Conservation (phyloP, 2,329 filamentous ascomycete species). For the Leptoxyphium fumago region DNA sequence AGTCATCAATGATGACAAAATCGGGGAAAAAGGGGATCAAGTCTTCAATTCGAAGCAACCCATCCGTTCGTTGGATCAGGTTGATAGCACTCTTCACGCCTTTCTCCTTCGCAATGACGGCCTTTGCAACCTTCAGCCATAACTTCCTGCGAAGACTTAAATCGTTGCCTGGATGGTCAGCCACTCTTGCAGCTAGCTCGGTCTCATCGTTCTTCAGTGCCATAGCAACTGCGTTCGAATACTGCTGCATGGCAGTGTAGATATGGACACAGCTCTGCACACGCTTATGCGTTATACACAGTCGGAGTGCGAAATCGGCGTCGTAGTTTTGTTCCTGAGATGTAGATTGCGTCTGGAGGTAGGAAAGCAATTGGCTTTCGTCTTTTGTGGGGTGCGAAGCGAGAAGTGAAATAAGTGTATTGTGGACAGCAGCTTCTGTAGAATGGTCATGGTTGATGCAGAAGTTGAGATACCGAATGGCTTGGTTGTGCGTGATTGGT, state of each 20-base stretch:
- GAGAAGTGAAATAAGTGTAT: slow-evolving; percentile 91
- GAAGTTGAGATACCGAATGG: slow-evolving; percentile 82
- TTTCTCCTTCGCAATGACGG: slow-evolving; percentile 73
- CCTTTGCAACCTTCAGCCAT: slow-evolving; percentile 89
- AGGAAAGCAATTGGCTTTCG: slow-evolving; percentile 71
- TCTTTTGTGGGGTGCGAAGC: slow-evolving; percentile 72
- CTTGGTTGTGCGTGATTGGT: slow-evolving; percentile 62
- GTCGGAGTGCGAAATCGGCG: slow-evolving; percentile 83
- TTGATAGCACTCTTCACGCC: slow-evolving; percentile 81
- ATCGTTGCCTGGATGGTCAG: slow-evolving; percentile 61
- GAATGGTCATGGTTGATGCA: slow-evolving; percentile 77
- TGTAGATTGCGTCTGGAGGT: slow-evolving; percentile 72
- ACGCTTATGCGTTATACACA: slow-evolving; percentile 88
- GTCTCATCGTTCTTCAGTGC: slow-evolving; percentile 81
- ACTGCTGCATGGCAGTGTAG: slow-evolving; percentile 92
- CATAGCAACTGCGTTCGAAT: slow-evolving; percentile 81
- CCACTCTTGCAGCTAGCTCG: slow-evolving; percentile 77
- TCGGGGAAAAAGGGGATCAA: slow-evolving; percentile 97
- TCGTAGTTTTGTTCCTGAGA: slow-evolving; percentile 71
- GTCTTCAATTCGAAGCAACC: slow-evolving; percentile 80
- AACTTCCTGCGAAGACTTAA: slow-evolving; percentile 79
- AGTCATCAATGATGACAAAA: slow-evolving; percentile 96
- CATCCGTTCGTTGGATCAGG: slow-evolving; percentile 77
- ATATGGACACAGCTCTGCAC: slow-evolving; percentile 94
- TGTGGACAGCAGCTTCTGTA: slow-evolving; percentile 77